Evolutionary conservation across 495 filamentous ascomycete species (phyloP).

Genomic region (Daldinia loculata): DNA sequence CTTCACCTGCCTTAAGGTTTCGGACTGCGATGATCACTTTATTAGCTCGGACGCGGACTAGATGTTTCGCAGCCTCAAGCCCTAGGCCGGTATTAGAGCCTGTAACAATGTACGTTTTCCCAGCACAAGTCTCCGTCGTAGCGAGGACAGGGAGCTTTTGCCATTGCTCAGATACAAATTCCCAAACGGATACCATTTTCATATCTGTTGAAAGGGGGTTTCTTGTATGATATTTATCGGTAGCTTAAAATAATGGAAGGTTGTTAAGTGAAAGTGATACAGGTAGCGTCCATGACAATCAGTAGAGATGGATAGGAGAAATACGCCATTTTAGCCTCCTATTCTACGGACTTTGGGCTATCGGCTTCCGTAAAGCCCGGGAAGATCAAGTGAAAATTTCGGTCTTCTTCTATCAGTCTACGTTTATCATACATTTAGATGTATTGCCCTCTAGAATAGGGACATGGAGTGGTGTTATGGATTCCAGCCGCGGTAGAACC

Average conservation of each 20-base stretch:
- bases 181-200: not conserved
- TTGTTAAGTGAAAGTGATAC: not conserved
- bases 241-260: not conserved
- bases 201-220: not conserved
- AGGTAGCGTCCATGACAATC: not conserved
- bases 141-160: not conserved
- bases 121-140: not conserved
- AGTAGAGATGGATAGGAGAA: not conserved
- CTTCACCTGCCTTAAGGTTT: slow-evolving; percentile 51
- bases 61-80: slow-evolving; percentile 55
- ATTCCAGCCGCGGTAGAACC: not conserved
- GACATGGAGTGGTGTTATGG: not conserved
- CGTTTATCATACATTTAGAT: not conserved
- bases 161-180: not conserved
- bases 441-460: not conserved
- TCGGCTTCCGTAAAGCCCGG: not conserved
- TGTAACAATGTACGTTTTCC: not conserved
- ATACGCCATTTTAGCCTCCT: not conserved
- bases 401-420: not conserved
- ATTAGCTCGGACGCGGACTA: slow-evolving; percentile 49
- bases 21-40: slow-evolving; percentile 60
- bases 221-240: not conserved
- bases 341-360: not conserved
- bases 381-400: not conserved
- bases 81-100: slow-evolving; percentile 43